Evolutionary conservation across 2,329 filamentous ascomycete species (phyloP).

Genomic region (Aphanoascus verrucosus): DNA sequence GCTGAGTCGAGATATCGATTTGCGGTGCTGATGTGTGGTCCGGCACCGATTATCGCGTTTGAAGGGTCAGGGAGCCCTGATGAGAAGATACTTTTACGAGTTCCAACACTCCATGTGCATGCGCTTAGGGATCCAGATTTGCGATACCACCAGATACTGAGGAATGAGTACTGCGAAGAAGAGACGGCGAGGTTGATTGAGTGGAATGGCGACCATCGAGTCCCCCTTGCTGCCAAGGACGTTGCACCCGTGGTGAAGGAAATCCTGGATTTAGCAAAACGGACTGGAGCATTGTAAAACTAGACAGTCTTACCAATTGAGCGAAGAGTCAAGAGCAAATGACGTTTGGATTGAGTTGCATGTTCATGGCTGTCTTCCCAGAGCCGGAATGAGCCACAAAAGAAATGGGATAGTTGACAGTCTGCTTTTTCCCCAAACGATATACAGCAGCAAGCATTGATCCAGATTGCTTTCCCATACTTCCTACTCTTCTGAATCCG

Average conservation of each 20-base stretch:
- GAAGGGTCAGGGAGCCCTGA: not conserved
- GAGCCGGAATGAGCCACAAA: too few species aligned
- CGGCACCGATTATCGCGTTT: slow-evolving; percentile 10
- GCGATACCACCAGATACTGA: slow-evolving; percentile 46
- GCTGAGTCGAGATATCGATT: slow-evolving; percentile 12
- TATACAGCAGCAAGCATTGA: too few species aligned
- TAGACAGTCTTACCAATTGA: not conserved
- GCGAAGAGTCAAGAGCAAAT: too few species aligned
- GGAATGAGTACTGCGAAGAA: slow-evolving; percentile 49
- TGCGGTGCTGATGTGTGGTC: slow-evolving; percentile 14
- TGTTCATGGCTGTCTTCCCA: too few species aligned
- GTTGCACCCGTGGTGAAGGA: slow-evolving; percentile 42
- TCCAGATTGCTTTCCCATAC: too few species aligned
- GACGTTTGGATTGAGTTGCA: too few species aligned
- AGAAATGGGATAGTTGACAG: too few species aligned
- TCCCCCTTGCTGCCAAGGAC: slow-evolving; percentile 58
- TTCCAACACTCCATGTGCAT: slow-evolving; percentile 60
- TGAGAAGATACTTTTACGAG: slow-evolving; percentile 9
- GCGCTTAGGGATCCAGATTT: slow-evolving; percentile 52
- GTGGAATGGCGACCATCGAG: slow-evolving; percentile 62
- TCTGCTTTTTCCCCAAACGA: too few species aligned
- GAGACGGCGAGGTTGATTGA: slow-evolving; percentile 50
- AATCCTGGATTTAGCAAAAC: slow-evolving; percentile 9
- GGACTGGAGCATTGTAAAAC: slow-evolving; percentile 1
- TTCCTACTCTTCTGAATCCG: too few species aligned